Percentiles rank a stretch among this genome's conserved stretches.
Conservation (phyloP, 495 filamentous ascomycete genomes). For the Neurospora sp. region DNA sequence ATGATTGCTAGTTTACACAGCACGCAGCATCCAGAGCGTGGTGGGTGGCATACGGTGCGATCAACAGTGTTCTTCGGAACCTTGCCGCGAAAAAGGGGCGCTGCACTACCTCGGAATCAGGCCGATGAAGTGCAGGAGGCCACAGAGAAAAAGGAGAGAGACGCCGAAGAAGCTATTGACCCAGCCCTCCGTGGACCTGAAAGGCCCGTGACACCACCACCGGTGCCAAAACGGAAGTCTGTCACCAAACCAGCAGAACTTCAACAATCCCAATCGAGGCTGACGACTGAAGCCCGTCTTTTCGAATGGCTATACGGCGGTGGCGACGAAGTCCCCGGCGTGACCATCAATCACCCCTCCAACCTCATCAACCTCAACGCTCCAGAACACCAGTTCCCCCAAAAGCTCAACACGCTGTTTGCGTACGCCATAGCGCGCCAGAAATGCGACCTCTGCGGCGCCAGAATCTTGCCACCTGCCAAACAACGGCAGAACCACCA, state of each 20-base stretch:
- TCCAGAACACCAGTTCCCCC: neutral
- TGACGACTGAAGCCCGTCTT: slow-evolving; percentile 32
- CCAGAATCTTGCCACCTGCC: slow-evolving; percentile 4
- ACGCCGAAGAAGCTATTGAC: neutral
- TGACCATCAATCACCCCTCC: slow-evolving; percentile 5
- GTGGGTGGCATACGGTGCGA: slow-evolving; percentile 31
- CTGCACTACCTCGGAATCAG: neutral
- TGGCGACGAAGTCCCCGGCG: slow-evolving; percentile 30
- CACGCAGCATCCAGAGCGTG: slow-evolving; percentile 28
- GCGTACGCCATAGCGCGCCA: slow-evolving; percentile 15
- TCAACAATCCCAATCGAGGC: neutral
- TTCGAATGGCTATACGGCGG: slow-evolving; percentile 41
- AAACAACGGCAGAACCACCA: neutral
- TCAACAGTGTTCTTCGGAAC: slow-evolving; percentile 31
- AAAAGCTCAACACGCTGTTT: slow-evolving; percentile 21
- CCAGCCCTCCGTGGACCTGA: neutral
- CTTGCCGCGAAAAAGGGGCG: slow-evolving; percentile 5
- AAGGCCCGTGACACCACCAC: neutral
- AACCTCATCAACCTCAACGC: neutral
- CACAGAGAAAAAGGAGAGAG: neutral
- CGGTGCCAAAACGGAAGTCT: neutral
- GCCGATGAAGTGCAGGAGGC: neutral
- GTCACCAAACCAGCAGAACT: neutral
- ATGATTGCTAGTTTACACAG: slow-evolving; percentile 29
- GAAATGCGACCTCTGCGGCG: slow-evolving; percentile 28